A percentile compares a stretch with the other conserved stretches of the same genome.
Conservation (phyloP, 2,329 filamentous ascomycete species). For the Pseudocercospora crystallina region DNA sequence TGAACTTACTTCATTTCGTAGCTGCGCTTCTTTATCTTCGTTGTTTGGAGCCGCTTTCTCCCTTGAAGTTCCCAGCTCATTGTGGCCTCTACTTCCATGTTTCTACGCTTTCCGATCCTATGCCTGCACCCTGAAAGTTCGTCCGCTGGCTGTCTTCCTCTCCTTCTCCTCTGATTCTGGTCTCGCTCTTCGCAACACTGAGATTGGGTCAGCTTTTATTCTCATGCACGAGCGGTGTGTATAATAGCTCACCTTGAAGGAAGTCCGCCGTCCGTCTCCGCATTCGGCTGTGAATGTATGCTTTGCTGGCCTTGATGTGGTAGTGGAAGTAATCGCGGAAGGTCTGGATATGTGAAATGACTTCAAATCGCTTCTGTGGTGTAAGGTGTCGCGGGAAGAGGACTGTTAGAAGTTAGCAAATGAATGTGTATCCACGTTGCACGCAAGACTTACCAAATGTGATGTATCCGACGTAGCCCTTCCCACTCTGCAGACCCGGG, state of each 20-base stretch:
- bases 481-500: constrained; percentile 74
- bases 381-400: constrained; percentile 95
- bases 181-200: constrained; percentile 91
- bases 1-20: too few relatives aligned
- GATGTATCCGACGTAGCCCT: constrained; percentile 91
- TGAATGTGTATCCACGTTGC: not conserved
- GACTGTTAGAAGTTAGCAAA: constrained; percentile 55
- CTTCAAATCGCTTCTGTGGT: constrained; percentile 83
- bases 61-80: too few relatives aligned
- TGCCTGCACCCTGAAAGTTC: constrained; percentile 74
- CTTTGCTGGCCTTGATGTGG: constrained; percentile 99
- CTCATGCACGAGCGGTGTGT: not conserved
- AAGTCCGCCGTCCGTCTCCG: constrained; percentile 96
- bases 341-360: constrained; percentile 98
- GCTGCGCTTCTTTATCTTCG: too few relatives aligned
- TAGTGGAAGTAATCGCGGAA: constrained; percentile 99
- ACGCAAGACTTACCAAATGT: constrained; percentile 73
- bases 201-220: constrained; percentile 5
- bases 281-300: constrained; percentile 98
- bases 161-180: constrained; percentile 97
- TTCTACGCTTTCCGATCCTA: constrained; percentile 8
- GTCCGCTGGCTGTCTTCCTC: constrained; percentile 93
- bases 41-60: too few relatives aligned
- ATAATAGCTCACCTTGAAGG: constrained; percentile 71
- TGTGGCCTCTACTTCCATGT: too few relatives aligned